Evolutionary conservation across 2,329 filamentous ascomycete species (phyloP).

Genomic region (Ophiocordyceps camponoti-floridani): DNA sequence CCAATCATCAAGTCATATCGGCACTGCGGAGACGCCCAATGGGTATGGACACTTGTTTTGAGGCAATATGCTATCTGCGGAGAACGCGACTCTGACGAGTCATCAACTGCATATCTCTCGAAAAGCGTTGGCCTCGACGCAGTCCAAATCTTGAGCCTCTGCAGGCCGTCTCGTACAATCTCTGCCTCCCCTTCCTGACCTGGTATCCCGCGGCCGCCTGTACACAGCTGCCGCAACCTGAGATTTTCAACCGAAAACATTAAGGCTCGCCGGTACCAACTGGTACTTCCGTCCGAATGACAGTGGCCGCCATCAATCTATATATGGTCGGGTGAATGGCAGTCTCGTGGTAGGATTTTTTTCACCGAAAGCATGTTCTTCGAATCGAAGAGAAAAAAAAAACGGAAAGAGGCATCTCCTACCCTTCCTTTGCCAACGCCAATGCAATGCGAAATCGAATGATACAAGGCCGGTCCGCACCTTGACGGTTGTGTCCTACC

Average conservation of each 20-base stretch:
- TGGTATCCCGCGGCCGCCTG: neutral
- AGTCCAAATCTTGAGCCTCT: neutral
- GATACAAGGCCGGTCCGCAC: constrained; percentile 16
- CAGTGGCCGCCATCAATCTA: constrained; percentile 18
- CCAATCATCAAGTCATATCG: neutral
- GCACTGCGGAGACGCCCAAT: neutral
- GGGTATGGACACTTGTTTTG: neutral
- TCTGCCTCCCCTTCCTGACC: neutral
- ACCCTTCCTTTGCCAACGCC: constrained; percentile 29
- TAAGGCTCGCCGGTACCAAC: constrained; percentile 8
- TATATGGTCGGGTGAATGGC: constrained; percentile 19
- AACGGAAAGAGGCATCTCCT: constrained; percentile 11
- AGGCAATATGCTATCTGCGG: constrained; percentile 1
- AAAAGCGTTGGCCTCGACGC: neutral
- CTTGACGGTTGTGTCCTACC: constrained; percentile 9
- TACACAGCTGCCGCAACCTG: neutral
- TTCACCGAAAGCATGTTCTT: constrained; percentile 15
- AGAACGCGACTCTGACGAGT: neutral
- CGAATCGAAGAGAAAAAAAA: constrained; percentile 8
- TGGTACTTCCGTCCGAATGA: constrained; percentile 3
- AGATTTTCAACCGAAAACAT: constrained; percentile 10
- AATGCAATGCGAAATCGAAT: constrained; percentile 34
- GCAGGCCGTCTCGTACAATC: neutral
- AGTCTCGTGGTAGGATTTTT: constrained; percentile 15
- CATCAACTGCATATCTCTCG: neutral